A percentile compares a stretch with the other conserved stretches of the same genome.
Evolutionary conservation across 345 rosid species (phyloP).

Genomic region (Odontarrhena argentea): DNA sequence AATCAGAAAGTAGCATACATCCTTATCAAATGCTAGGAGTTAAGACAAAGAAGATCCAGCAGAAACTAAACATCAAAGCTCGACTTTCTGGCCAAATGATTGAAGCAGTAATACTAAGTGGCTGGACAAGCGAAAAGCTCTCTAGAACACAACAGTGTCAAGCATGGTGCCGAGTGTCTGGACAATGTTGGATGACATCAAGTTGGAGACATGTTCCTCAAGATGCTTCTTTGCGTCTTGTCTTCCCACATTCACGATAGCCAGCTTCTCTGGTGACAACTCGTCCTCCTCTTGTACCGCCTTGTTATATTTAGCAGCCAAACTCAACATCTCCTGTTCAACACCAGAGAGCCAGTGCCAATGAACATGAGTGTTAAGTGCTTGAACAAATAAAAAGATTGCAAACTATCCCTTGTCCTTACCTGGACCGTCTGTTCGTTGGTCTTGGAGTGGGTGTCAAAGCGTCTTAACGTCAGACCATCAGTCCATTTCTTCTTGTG

Average conservation of each 20-base stretch:
- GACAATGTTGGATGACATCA: slow-evolving; percentile 88
- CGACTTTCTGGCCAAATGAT: slow-evolving; percentile 19
- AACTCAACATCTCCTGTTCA: slow-evolving; percentile 73
- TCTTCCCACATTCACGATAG: slow-evolving; percentile 80
- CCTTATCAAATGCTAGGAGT: slow-evolving; percentile 14
- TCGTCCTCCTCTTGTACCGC: slow-evolving; percentile 93
- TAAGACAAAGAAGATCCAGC: slow-evolving; percentile 11
- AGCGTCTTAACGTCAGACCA: slow-evolving; percentile 69
- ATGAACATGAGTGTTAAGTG: not conserved
- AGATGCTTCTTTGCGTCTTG: slow-evolving; percentile 93
- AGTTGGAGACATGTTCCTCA: slow-evolving; percentile 79
- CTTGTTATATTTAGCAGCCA: slow-evolving; percentile 74
- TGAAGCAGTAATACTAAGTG: slow-evolving; percentile 1
- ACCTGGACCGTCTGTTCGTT: slow-evolving; percentile 87
- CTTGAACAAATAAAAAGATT: not conserved
- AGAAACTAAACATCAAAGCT: slow-evolving; percentile 21
- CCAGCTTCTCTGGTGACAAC: slow-evolving; percentile 81
- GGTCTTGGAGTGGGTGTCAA: slow-evolving; percentile 79
- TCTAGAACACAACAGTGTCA: slow-evolving; percentile 87
- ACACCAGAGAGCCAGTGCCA: not conserved
- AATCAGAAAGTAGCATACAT: slow-evolving; percentile 28
- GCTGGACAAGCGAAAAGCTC: slow-evolving; percentile 10
- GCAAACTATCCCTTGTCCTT: not conserved
- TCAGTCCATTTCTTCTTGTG: slow-evolving; percentile 97
- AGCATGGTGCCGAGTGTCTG: slow-evolving; percentile 98